These are phyloP conservation scores for Diospyros lotus DNA, from an alignment of 148 eudicot genomes.

Conservation along the genomic window DNA sequence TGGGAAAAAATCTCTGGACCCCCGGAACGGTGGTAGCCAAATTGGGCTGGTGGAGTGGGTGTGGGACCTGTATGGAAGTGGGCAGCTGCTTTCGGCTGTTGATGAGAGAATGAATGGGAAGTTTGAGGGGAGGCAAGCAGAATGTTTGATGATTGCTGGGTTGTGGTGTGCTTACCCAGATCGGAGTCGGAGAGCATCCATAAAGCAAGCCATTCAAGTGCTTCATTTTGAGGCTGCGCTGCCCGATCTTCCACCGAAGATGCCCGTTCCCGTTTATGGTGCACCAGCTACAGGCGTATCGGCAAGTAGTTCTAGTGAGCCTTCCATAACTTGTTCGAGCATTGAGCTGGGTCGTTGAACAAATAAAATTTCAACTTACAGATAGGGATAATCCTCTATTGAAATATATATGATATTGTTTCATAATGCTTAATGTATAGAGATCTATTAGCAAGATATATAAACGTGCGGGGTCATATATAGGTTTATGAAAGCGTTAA, in stretches of 20 bases:
- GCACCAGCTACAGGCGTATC: conserved; percentile 5
- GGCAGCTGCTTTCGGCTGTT: conserved; percentile 23
- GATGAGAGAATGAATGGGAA: conserved; percentile 29
- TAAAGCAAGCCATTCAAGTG: conserved; percentile 38
- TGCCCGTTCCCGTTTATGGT: conserved; percentile 24
- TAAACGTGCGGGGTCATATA: too few species aligned
- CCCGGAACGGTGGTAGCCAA: not conserved
- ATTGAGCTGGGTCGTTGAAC: conserved; percentile 17
- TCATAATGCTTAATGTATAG: too few species aligned
- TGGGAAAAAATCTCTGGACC: conserved; percentile 32
- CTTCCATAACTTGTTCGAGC: conserved; percentile 15
- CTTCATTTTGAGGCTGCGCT: conserved; percentile 37
- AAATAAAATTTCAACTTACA: not conserved
- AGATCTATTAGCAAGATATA: too few species aligned
- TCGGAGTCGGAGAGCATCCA: conserved; percentile 34
- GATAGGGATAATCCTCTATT: too few species aligned
- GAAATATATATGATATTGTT: too few species aligned
- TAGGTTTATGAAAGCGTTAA: too few species aligned
- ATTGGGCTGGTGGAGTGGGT: conserved; percentile 39
- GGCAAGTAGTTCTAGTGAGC: conserved; percentile 10
- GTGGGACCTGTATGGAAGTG: conserved; percentile 41
- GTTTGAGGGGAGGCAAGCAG: conserved; percentile 27
- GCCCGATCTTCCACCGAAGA: conserved; percentile 23
- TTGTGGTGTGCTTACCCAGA: conserved; percentile 64
- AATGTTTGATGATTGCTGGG: conserved; percentile 43